Base-by-base conservation (phyloP, 306 rosid species). In the Nissolia schottii region DNA sequence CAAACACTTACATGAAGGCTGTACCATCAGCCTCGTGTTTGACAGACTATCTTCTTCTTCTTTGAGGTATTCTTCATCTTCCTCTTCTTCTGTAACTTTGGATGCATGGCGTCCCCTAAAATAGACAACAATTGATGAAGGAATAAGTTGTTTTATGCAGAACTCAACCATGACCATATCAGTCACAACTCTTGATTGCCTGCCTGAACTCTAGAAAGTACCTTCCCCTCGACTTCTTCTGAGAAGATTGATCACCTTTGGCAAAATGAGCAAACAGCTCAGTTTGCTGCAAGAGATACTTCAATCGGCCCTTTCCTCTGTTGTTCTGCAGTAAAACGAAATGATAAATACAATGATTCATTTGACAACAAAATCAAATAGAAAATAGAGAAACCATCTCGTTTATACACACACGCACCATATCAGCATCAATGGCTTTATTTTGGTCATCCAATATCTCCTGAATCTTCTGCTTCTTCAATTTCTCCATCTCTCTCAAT, bases 191-290 rank as follows among this genome's bases (percentile, higher is more conserved):
- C 43, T 60, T 22, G 16, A 16, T 5, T 60, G 43, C 18, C 58
- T 14, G 3, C 34, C 71, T 71, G 5, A 50, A 61, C 49, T 19
- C 40, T 51, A 29, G 29, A 57, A 68, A 53, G 48, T 82, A 94
- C 99, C 94, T 87, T 82, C 99, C 97, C 66, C 71, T 91, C 8
- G 82, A 29, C 85, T 88, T 91, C 87, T 88, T 92, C 65, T 80
- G 96, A 37, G 99, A 77, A 79, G 95, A 81, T 18, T 73, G 91
- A 11, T 81, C 96, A 45, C 93, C 86, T 81, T 91, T 89, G 6
- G 99, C 97, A 85, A 95, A 95, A 80, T 95, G 97, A 53, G 99
- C 96, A 89, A 94, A 94, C 59, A 94, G 54, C 82, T 94, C 99
- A n/a, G 99, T 94, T 71, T 94, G 99, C 77, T 91, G 96, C 40